Conservation (phyloP, 1,139 yeast genomes). For the Suhomyces kunorum region DNA sequence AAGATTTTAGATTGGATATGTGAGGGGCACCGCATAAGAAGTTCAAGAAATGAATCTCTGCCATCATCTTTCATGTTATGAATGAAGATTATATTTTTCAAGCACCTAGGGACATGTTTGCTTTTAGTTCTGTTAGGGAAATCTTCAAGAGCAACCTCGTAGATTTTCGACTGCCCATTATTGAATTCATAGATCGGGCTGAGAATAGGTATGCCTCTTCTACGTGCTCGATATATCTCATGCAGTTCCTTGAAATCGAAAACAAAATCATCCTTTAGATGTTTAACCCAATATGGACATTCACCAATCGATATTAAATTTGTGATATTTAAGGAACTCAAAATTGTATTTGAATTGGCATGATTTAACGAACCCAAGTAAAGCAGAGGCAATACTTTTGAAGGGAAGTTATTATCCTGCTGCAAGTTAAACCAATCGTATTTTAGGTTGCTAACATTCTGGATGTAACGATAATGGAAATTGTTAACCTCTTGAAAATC, state of each 20-base stretch:
- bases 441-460: constrained; percentile 6
- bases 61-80: constrained; percentile 46
- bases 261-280: constrained; percentile 19
- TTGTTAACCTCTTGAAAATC: constrained; percentile 18
- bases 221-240: constrained; percentile 10
- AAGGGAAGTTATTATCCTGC: constrained; percentile 42
- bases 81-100: constrained; percentile 34
- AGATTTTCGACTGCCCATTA: constrained; percentile 29
- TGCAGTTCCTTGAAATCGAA: constrained; percentile 23
- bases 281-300: constrained; percentile 36
- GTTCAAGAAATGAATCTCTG: constrained; percentile 36
- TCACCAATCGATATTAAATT: constrained; percentile 41
- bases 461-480: constrained; percentile 11
- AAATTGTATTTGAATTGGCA: constrained; percentile 36
- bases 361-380: constrained; percentile 40
- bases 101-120: constrained; percentile 19
- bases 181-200: constrained; percentile 30
- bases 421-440: constrained; percentile 40
- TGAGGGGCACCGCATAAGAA: constrained; percentile 35
- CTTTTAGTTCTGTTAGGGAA: constrained; percentile 15
- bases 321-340: constrained; percentile 27
- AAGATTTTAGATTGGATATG: constrained; percentile 34
- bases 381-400: constrained; percentile 31
- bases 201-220: constrained; percentile 8
- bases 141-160: constrained; percentile 26